A percentile compares a stretch with the other conserved stretches of the same genome.
Conservation (phyloP, 2,329 filamentous ascomycete species). For the Cordyceps cateniannulata region DNA sequence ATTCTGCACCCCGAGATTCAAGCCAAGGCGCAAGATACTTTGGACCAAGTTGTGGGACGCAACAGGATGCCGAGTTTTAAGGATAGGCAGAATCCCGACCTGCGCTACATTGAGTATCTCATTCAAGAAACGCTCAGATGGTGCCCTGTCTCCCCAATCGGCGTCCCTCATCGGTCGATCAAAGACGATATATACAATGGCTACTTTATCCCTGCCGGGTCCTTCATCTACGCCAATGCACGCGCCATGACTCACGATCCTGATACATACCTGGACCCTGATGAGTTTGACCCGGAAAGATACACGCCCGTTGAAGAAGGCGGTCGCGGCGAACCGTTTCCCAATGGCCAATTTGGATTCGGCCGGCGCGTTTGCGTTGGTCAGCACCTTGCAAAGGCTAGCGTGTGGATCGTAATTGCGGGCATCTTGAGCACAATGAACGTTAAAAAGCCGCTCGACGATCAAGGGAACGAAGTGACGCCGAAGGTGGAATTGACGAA, state of each 20-base stretch:
- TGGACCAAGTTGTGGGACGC: slow-evolving; percentile 41
- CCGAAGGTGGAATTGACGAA: slow-evolving; percentile 22
- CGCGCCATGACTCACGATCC: slow-evolving; percentile 38
- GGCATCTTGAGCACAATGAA: slow-evolving; percentile 33
- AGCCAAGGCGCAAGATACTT: slow-evolving; percentile 36
- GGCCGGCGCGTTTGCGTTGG: slow-evolving; percentile 46
- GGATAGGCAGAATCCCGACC: slow-evolving; percentile 29
- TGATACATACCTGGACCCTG: slow-evolving; percentile 33
- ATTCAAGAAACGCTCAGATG: slow-evolving; percentile 40
- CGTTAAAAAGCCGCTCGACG: slow-evolving; percentile 26
- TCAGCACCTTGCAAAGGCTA: slow-evolving; percentile 40
- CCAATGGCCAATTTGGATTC: slow-evolving; percentile 44
- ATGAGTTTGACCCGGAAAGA: slow-evolving; percentile 40
- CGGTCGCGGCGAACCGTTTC: slow-evolving; percentile 38
- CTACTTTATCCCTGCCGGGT: slow-evolving; percentile 51
- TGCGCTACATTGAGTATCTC: slow-evolving; percentile 40
- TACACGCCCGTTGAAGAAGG: slow-evolving; percentile 30
- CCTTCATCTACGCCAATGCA: slow-evolving; percentile 36
- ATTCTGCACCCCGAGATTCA: slow-evolving; percentile 37
- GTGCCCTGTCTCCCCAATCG: slow-evolving; percentile 39
- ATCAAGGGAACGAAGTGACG: slow-evolving; percentile 28
- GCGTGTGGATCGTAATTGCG: slow-evolving; percentile 35
- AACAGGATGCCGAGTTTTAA: slow-evolving; percentile 39
- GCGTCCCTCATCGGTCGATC: slow-evolving; percentile 48
- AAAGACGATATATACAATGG: slow-evolving; percentile 51